These are phyloP conservation scores for Plectosphaerella cucumerina DNA, from an alignment of 2,329 filamentous ascomycete genomes.

Conservation along the genomic window DNA sequence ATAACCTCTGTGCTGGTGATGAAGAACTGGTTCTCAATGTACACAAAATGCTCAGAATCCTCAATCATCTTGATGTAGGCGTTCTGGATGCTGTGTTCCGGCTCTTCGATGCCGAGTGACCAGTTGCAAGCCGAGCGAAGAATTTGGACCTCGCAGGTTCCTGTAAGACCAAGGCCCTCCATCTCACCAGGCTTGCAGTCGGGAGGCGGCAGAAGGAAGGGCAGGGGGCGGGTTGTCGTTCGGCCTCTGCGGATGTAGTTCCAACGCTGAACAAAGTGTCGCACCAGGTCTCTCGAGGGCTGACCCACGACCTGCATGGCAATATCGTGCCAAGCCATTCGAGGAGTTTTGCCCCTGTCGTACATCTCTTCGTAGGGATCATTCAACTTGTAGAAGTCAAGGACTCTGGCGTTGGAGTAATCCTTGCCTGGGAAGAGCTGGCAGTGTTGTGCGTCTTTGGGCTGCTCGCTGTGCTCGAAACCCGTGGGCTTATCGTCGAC, in stretches of 20 bases:
- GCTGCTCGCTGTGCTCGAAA: slow-evolving; percentile 73
- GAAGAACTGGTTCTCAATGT: slow-evolving; percentile 99
- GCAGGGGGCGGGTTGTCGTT: slow-evolving; percentile 88
- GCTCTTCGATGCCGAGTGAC: slow-evolving; percentile 85
- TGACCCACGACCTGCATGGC: slow-evolving; percentile 97
- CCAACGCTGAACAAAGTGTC: slow-evolving; percentile 97
- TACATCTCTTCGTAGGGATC: slow-evolving; percentile 99
- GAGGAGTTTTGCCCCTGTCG: slow-evolving; percentile 77
- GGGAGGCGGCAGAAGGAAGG: slow-evolving; percentile 87
- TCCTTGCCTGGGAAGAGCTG: slow-evolving; percentile 98
- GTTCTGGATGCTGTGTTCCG: slow-evolving; percentile 92
- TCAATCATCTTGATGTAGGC: slow-evolving; percentile 94
- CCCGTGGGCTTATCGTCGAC: slow-evolving; percentile 93
- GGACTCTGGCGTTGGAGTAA: slow-evolving; percentile 92
- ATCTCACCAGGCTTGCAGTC: slow-evolving; percentile 86
- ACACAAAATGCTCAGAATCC: slow-evolving; percentile 93
- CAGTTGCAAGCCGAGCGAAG: slow-evolving; percentile 84
- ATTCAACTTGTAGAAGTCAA: slow-evolving; percentile 89
- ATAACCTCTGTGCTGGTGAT: slow-evolving; percentile 89
- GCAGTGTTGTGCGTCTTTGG: slow-evolving; percentile 88
- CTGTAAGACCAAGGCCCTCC: slow-evolving; percentile 80
- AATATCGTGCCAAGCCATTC: slow-evolving; percentile 99
- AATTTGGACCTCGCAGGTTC: slow-evolving; percentile 95
- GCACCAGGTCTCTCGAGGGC: slow-evolving; percentile 86
- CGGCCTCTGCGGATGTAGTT: slow-evolving; percentile 92